A percentile compares a stretch with the other conserved stretches of the same genome.
These are phyloP conservation scores for Arachnomyces sp. DNA, from an alignment of 2,329 filamentous ascomycete genomes.

Conservation along the genomic window DNA sequence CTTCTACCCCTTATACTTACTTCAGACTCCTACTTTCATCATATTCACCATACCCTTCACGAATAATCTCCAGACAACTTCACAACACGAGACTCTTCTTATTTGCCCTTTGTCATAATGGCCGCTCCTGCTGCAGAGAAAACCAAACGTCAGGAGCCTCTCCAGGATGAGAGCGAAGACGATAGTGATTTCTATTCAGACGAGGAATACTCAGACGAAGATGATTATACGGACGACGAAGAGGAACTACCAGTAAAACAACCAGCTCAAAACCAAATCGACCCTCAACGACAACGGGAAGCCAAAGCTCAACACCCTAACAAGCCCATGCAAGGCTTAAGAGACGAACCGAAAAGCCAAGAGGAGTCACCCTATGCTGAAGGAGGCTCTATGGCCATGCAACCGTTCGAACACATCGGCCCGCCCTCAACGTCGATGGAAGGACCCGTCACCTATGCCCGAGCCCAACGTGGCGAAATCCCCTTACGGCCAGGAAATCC, in stretches of 20 bases:
- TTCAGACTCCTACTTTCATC: no score
- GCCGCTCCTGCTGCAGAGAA: conserved; percentile 1
- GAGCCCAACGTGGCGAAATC: conserved; percentile 49
- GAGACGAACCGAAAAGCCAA: conserved; percentile 8
- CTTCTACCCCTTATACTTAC: no score
- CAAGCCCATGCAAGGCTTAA: neutral
- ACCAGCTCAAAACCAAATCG: conserved; percentile 11
- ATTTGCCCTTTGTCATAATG: neutral
- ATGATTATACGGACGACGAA: conserved; percentile 4
- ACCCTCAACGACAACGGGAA: conserved; percentile 1
- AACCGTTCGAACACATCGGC: conserved; percentile 49
- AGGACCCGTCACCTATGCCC: conserved; percentile 48
- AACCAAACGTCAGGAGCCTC: conserved; percentile 1
- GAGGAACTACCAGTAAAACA: conserved; percentile 9
- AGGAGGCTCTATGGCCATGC: conserved; percentile 35
- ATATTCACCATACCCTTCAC: neutral
- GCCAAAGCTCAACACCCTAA: conserved; percentile 1
- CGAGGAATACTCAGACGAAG: conserved; percentile 3
- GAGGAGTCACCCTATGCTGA: conserved; percentile 9
- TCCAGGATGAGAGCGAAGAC: conserved; percentile 2
- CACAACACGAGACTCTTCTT: neutral
- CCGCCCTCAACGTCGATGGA: conserved; percentile 50
- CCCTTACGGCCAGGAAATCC: conserved; percentile 47
- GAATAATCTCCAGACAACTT: neutral
- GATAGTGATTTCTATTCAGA: conserved; percentile 7